Evolutionary conservation across 2,329 filamentous ascomycete species (phyloP).

Genomic region (Endothia cerciana): DNA sequence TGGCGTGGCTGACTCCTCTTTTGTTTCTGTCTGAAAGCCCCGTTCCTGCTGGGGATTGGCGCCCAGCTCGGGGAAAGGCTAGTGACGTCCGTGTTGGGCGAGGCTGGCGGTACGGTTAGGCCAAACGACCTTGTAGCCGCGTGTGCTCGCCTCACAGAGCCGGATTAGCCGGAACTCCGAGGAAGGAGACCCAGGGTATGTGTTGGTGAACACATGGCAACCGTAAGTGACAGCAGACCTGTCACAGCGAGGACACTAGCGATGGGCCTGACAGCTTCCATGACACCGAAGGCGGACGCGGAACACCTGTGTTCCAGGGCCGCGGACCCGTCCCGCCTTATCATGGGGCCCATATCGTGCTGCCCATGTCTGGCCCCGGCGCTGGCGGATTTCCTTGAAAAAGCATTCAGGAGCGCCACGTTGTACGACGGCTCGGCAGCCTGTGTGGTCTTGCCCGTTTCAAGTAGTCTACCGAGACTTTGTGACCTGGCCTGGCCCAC

Average conservation of each 20-base stretch:
- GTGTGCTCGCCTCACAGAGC: no score
- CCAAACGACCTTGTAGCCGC: not conserved
- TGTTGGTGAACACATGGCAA: not conserved
- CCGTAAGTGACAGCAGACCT: not conserved
- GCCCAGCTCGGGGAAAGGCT: not conserved
- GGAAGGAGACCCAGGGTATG: not conserved
- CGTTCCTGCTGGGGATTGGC: not conserved
- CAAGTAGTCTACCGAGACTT: not conserved
- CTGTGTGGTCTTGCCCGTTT: not conserved
- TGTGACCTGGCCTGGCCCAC: not conserved
- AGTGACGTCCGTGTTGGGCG: not conserved
- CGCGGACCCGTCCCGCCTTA: not conserved
- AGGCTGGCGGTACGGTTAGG: not conserved
- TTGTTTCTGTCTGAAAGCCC: not conserved
- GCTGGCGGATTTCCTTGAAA: not conserved
- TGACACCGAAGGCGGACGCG: not conserved
- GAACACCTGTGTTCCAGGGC: not conserved
- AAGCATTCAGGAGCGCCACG: not conserved
- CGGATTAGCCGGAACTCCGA: not conserved
- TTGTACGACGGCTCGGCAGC: not conserved
- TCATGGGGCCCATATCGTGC: not conserved
- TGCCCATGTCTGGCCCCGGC: not conserved
- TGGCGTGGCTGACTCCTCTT: not conserved
- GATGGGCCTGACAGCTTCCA: not conserved
- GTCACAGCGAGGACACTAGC: not conserved